Base-by-base conservation (phyloP, 2,329 filamentous ascomycete genomes). In the Chaetomium globosum region DNA sequence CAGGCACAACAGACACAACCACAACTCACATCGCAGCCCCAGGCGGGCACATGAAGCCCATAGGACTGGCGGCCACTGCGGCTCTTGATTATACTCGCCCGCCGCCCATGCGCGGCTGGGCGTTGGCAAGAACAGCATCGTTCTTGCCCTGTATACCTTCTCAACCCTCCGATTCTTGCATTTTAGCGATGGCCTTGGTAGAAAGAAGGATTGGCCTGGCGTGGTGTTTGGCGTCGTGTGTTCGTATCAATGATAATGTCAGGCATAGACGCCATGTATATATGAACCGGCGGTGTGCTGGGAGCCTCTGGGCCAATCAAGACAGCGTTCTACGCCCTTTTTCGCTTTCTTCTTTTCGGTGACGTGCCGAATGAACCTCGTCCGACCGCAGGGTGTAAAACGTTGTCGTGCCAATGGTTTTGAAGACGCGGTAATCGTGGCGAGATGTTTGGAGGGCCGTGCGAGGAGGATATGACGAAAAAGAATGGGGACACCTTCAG, bases 121-220 rank as follows among this genome's bases (percentile, higher is more conserved):
- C 46, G 52, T 10, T 31, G 56, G 54, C 60, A 62, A 66, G 65
- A 52, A 63, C 31, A 49, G 10, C 30, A 46, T 49, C n/a, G 46
- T 48, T 48, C 48, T 61, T 69, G 68, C 65, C 49, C 48, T 72
- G 68, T 71, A 72, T 69, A 70, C 62, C 70, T 56, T 64, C 68
- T 68, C 67, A 69, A 67, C 65, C 68, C 67, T 71, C 66, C 43
- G 28, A 67, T 69, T 67, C 71, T 67, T 69, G 66, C 66, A 70
- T 73, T 73, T 73, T 69, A 73, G 68, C 71, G 72, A 70, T 57
- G 57, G 63, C 66, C 61, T 65, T 66, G 65, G 68, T 63, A 57
- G 58, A 69, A 68, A 65, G 58, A 59, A 55, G 62, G 58, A 62
- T 65, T 59, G 54, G 63, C 67, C 65, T 54, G 71, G 67, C 69